Conservation (phyloP, 1,284 basidiomycete species). For the Caloboletus inedulis region DNA sequence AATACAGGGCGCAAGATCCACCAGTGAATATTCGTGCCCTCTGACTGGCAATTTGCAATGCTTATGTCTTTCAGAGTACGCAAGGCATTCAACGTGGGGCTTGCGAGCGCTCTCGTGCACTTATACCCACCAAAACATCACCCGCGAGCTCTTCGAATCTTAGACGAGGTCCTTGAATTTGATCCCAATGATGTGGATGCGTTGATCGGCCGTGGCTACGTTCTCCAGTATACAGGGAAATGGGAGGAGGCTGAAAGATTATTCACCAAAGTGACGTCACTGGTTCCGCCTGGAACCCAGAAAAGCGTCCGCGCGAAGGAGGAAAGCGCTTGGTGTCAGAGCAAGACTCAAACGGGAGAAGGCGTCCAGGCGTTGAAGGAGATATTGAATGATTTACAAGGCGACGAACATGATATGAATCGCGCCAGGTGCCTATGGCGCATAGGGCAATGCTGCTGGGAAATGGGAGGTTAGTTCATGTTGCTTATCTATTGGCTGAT, state of each 20-base stretch:
- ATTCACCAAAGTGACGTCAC: conserved; percentile 54
- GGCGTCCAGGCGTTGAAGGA: conserved; percentile 57
- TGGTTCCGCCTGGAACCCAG: conserved; percentile 45
- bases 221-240: conserved; percentile 60
- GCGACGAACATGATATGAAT: conserved; percentile 53
- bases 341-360: conserved; percentile 51
- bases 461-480: conserved; percentile 58
- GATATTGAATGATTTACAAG: conserved; percentile 53
- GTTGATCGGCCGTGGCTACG: conserved; percentile 74
- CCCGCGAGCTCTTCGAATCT: conserved; percentile 66
- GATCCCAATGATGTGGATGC: conserved; percentile 64
- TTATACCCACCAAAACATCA: conserved; percentile 91
- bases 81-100: conserved; percentile 60
- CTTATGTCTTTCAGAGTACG: conserved; percentile 43
- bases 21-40: conserved; percentile 38
- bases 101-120: conserved; percentile 79
- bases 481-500: neutral
- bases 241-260: conserved; percentile 70
- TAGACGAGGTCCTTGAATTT: conserved; percentile 67
- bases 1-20: conserved; percentile 58
- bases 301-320: conserved; percentile 71
- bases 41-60: neutral
- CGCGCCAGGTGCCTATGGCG: conserved; percentile 83
- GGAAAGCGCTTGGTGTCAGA: conserved; percentile 85
- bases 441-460: conserved; percentile 78